Evolutionary conservation across 2,329 filamentous ascomycete genomes (phyloP).

Genomic region (Stachybotrys chlorohalonatus): DNA sequence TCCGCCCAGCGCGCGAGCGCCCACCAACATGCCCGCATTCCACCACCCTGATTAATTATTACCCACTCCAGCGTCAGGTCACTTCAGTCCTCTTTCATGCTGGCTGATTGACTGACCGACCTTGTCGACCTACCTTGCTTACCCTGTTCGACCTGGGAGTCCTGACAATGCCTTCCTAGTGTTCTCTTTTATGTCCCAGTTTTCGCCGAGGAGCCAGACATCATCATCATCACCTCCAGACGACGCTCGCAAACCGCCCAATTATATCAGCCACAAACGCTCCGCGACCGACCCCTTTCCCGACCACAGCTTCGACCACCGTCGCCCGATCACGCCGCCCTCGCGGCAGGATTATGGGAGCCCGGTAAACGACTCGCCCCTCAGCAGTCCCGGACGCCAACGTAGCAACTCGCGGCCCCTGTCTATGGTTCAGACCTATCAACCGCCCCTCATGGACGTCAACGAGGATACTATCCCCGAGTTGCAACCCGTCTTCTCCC

Average conservation of each 20-base stretch:
- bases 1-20: neutral
- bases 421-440: slow-evolving; percentile 80
- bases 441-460: slow-evolving; percentile 79
- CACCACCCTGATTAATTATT: neutral
- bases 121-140: neutral
- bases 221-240: slow-evolving; percentile 34
- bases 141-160: slow-evolving; percentile 11
- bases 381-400: slow-evolving; percentile 31
- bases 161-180: slow-evolving; percentile 40
- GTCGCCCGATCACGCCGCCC: slow-evolving; percentile 29
- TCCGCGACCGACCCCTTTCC: slow-evolving; percentile 22
- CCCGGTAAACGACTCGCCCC: slow-evolving; percentile 31
- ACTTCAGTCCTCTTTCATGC: too few species aligned
- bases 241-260: slow-evolving; percentile 18
- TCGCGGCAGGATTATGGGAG: slow-evolving; percentile 31
- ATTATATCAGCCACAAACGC: slow-evolving; percentile 17
- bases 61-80: neutral
- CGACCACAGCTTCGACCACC: slow-evolving; percentile 25
- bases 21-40: neutral
- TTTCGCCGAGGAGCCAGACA: slow-evolving; percentile 44
- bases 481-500: slow-evolving; percentile 87
- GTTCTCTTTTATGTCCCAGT: slow-evolving; percentile 79
- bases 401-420: slow-evolving; percentile 58
- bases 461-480: slow-evolving; percentile 82
- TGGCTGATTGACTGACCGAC: too few species aligned